These are phyloP conservation scores for Raphanus hybrid DNA, from an alignment of 441 rosid genomes.

Conservation along the genomic window DNA sequence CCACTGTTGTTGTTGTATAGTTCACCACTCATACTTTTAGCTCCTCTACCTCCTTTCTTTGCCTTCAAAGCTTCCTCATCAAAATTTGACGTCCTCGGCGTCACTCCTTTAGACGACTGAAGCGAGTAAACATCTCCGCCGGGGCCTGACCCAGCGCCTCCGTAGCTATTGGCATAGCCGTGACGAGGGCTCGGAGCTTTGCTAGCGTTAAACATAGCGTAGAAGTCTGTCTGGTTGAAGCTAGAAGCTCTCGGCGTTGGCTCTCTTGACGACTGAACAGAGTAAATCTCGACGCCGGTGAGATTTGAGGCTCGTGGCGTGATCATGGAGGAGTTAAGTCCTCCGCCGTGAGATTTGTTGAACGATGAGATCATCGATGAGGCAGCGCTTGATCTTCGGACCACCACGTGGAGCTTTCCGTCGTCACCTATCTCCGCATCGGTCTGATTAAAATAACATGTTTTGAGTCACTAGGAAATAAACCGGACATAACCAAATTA, in stretches of 20 bases:
- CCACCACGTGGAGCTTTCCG: constrained; percentile 79
- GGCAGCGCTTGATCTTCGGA: constrained; percentile 65
- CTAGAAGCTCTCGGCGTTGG: constrained; percentile 93
- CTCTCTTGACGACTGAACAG: constrained; percentile 79
- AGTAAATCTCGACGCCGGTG: constrained; percentile 82
- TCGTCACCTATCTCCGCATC: constrained; percentile 90
- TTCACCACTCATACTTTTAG: constrained; percentile 84
- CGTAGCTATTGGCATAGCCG: constrained; percentile 64
- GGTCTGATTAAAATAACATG: constrained; percentile 42
- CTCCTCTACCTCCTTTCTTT: constrained; percentile 61
- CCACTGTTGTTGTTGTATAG: constrained; percentile 51
- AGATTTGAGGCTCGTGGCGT: constrained; percentile 85
- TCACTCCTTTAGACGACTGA: constrained; percentile 80
- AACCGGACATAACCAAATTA: not conserved
- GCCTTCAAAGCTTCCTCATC: constrained; percentile 78
- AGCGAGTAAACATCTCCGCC: constrained; percentile 71
- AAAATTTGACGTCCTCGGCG: constrained; percentile 81
- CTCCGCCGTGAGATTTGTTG: constrained; percentile 73
- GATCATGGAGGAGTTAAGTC: constrained; percentile 60
- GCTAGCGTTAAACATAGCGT: constrained; percentile 76
- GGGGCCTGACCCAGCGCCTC: constrained; percentile 28
- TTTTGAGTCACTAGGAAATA: not conserved
- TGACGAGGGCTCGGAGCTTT: constrained; percentile 85
- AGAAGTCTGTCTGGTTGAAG: constrained; percentile 82
- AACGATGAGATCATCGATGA: constrained; percentile 83